These are phyloP conservation scores for Phascolomyces articulosus DNA, from an alignment of 371 early-diverging fungal species.

Conservation along the genomic window DNA sequence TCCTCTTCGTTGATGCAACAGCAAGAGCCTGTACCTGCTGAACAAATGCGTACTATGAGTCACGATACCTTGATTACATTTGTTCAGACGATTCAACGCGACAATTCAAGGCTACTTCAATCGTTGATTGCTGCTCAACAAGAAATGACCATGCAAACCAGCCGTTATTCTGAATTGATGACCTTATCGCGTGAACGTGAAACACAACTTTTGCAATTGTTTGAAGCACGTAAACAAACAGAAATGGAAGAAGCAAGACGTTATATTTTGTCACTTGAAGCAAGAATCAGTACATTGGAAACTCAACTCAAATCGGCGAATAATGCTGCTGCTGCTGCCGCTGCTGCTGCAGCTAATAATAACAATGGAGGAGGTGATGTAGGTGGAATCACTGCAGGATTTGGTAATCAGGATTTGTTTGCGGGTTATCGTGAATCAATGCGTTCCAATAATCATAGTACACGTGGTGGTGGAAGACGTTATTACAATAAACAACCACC, in stretches of 20 bases:
- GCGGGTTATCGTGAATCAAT: conserved; percentile 21
- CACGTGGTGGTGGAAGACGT: neutral
- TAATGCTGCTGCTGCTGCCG: neutral
- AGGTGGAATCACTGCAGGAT: conserved; percentile 22
- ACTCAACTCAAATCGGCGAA: conserved; percentile 11
- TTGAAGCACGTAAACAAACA: conserved; percentile 47
- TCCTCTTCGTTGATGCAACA: neutral
- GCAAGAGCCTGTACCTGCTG: conserved; percentile 2
- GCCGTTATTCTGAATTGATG: conserved; percentile 14
- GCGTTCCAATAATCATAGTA: conserved; percentile 10
- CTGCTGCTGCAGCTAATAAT: neutral
- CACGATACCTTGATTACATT: conserved; percentile 27
- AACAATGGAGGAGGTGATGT: conserved; percentile 3
- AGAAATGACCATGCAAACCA: conserved; percentile 17
- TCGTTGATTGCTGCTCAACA: conserved; percentile 15
- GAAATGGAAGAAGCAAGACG: conserved; percentile 52
- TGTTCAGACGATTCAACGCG: conserved; percentile 17
- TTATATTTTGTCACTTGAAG: conserved; percentile 50
- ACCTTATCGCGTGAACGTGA: conserved; percentile 15
- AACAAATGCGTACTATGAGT: conserved; percentile 15
- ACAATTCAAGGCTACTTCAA: conserved; percentile 12
- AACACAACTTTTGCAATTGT: conserved; percentile 15
- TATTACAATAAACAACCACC: conserved; percentile 8
- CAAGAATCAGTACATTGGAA: conserved; percentile 18
- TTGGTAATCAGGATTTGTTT: conserved; percentile 29